These are phyloP conservation scores for Phytophthora capsici DNA, from an alignment of 352 stramenopile species.

Conservation along the genomic window DNA sequence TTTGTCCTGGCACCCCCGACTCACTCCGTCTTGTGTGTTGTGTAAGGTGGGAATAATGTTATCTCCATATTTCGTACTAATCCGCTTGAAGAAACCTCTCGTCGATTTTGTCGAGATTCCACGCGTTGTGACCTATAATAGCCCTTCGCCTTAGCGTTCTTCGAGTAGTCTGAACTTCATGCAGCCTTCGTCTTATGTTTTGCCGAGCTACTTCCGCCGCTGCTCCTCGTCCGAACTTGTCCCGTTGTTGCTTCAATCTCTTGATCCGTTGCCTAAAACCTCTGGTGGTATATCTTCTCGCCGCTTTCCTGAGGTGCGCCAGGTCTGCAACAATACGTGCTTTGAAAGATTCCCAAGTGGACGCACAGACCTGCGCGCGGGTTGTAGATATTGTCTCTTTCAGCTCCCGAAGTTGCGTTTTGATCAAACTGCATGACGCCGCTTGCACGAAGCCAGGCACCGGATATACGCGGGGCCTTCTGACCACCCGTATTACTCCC, in stretches of 20 bases:
- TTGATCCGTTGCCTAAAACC: background rate
- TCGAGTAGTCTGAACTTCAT: too few relatives aligned
- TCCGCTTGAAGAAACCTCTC: background rate
- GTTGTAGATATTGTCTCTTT: background rate
- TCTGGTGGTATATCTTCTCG: background rate
- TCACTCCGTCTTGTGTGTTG: background rate
- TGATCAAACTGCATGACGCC: background rate
- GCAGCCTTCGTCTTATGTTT: too few relatives aligned
- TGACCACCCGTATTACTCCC: background rate
- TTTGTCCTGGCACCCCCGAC: background rate
- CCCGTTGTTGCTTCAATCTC: background rate
- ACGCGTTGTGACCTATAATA: background rate
- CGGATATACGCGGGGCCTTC: background rate
- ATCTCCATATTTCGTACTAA: slow-evolving; percentile 4
- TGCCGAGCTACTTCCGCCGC: background rate
- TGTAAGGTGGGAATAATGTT: background rate
- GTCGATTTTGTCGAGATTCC: slow-evolving; percentile 2
- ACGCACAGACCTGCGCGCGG: background rate
- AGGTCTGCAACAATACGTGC: background rate
- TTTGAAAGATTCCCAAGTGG: background rate
- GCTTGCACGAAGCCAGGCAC: background rate
- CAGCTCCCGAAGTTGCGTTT: background rate
- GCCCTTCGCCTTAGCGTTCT: background rate
- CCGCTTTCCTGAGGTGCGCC: background rate
- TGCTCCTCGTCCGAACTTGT: too few relatives aligned